Evolutionary conservation across 768 basidiomycete genomes (phyloP).

Genomic region (Lactarius psammicola): DNA sequence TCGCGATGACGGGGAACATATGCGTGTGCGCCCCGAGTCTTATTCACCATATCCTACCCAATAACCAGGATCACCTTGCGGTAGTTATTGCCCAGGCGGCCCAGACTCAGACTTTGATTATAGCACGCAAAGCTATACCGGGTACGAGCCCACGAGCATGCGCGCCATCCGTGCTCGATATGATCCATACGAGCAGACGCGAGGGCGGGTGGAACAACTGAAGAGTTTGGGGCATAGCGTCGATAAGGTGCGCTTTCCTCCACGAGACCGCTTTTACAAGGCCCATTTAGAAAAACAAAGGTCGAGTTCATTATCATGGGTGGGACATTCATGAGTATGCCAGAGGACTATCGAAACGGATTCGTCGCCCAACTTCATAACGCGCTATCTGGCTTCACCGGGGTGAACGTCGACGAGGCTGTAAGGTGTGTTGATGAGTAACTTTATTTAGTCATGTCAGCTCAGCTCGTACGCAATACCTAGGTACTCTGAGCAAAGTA

Average conservation of each 20-base stretch:
- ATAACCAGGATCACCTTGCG: constrained; percentile 6
- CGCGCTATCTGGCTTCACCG: constrained; percentile 92
- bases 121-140: constrained; percentile 94
- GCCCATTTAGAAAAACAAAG: constrained; percentile 32
- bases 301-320: constrained; percentile 96
- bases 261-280: not conserved
- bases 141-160: constrained; percentile 98
- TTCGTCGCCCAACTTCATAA: constrained; percentile 97
- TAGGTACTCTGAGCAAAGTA: constrained; percentile 94
- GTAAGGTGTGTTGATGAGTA: constrained; percentile 55
- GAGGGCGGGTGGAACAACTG: constrained; percentile 92
- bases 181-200: constrained; percentile 96
- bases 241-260: constrained; percentile 71
- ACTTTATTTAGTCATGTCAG: not conserved
- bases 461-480: constrained; percentile 8
- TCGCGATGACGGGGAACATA: constrained; percentile 99
- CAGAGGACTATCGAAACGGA: constrained; percentile 89
- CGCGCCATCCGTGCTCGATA: constrained; percentile 94
- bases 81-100: constrained; percentile 94
- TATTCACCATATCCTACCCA: not conserved
- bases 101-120: constrained; percentile 99
- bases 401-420: constrained; percentile 91
- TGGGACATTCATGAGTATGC: constrained; percentile 99
- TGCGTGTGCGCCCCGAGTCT: constrained; percentile 74
- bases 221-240: constrained; percentile 95